A percentile compares a stretch with the other conserved stretches of the same genome.
phyloP scores from a whole-genome alignment of 2,329 filamentous ascomycete genomes.

The Cryphonectria naterciae region DNA sequence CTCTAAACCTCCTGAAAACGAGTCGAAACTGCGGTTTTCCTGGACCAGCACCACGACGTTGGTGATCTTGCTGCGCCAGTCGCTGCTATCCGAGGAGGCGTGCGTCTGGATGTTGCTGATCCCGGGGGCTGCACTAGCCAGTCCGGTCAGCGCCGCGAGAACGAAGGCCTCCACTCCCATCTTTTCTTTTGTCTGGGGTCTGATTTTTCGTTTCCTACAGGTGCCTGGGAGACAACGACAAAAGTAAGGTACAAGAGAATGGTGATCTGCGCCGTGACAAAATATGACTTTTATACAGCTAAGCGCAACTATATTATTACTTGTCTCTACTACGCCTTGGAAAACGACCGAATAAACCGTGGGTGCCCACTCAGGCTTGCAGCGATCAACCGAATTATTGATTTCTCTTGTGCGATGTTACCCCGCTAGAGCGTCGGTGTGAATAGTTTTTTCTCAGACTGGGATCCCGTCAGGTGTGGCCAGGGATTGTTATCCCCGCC shows the following conservation, averaged over 20 bases:
- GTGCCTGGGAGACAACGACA: neutral
- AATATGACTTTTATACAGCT: neutral
- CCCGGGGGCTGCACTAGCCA: constrained; percentile 16
- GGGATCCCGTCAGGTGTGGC: neutral
- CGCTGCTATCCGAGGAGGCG: constrained; percentile 5
- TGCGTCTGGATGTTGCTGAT: constrained; percentile 11
- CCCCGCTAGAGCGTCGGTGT: constrained; percentile 5
- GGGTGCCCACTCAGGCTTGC: neutral
- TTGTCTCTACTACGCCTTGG: neutral
- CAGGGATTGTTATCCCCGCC: neutral
- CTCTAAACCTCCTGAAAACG: constrained; percentile 44
- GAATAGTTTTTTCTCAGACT: neutral
- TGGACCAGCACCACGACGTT: constrained; percentile 28
- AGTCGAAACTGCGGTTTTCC: constrained; percentile 42
- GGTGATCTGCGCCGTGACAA: neutral
- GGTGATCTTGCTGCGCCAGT: constrained; percentile 27
- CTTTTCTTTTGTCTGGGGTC: neutral
- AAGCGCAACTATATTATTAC: neutral
- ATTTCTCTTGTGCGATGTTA: constrained; percentile 8
- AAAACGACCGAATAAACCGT: neutral
- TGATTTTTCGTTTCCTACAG: too few relatives aligned
- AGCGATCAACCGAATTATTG: constrained; percentile 14
- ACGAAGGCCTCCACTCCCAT: constrained; percentile 13
- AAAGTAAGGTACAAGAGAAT: neutral
- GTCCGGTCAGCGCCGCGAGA: constrained; percentile 20